Percentiles rank a stretch among this genome's conserved stretches.
phyloP scores from a whole-genome alignment of 2,329 filamentous ascomycete genomes.

The Clonostachys solani region DNA sequence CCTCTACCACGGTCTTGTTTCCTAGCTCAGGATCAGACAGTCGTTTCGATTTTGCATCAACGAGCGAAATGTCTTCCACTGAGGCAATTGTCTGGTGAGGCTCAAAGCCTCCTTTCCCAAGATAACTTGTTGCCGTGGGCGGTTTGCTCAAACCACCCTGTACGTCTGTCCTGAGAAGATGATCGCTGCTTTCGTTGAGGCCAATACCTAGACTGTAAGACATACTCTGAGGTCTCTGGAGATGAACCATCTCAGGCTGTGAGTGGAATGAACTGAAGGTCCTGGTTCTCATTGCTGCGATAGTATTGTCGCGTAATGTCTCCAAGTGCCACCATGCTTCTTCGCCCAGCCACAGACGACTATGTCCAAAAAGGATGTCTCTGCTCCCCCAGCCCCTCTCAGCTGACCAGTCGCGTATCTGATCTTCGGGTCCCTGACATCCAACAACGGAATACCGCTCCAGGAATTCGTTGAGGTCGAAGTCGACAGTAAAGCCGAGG shows the following conservation, averaged over 20 bases:
- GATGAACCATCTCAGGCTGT: too few relatives aligned
- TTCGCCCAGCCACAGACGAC: slow-evolving; percentile 95
- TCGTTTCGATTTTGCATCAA: slow-evolving; percentile 63
- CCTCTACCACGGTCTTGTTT: slow-evolving; percentile 71
- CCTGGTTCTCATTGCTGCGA: too few relatives aligned
- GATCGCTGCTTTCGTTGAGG: slow-evolving; percentile 52
- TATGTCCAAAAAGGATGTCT: slow-evolving; percentile 84
- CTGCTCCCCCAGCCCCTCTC: slow-evolving; percentile 98
- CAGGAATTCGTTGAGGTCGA: slow-evolving; percentile 91
- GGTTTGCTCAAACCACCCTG: slow-evolving; percentile 40
- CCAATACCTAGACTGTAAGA: too few relatives aligned
- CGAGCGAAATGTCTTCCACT: slow-evolving; percentile 43
- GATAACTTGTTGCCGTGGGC: slow-evolving; percentile 67
- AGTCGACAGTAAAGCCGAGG: slow-evolving; percentile 94
- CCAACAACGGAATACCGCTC: slow-evolving; percentile 78
- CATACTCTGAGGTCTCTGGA: too few relatives aligned
- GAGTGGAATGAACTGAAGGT: too few relatives aligned
- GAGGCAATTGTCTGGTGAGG: slow-evolving; percentile 57
- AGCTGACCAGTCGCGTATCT: slow-evolving; percentile 89
- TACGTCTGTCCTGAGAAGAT: slow-evolving; percentile 34
- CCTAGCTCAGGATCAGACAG: slow-evolving; percentile 74
- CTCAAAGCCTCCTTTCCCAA: slow-evolving; percentile 62
- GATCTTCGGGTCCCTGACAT: slow-evolving; percentile 85
- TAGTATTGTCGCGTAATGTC: slow-evolving; percentile 72
- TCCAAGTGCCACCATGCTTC: slow-evolving; percentile 97